Evolutionary conservation across 2,329 filamentous ascomycete species (phyloP), one percentile per base, ranked within the genome.

Genomic region (Stagonosporopsis vannaccii): DNA sequence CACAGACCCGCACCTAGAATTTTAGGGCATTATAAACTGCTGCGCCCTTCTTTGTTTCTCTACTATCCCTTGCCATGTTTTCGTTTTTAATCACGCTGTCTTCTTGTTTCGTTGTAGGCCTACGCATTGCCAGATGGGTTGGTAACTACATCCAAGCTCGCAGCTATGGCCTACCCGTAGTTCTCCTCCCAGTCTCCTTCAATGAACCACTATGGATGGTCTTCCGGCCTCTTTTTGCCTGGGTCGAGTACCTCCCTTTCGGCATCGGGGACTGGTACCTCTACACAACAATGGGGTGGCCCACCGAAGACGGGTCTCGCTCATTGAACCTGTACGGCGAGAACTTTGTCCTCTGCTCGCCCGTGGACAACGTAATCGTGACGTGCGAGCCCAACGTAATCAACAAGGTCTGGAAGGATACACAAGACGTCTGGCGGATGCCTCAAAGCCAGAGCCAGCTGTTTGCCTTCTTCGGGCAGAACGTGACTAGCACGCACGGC

Each of bases 251-350:
- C 11, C 39, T 70, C 0, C 63, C 67, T 6, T 64, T 68, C 22
- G 50, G 52, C 26, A 52, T 64, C 2, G 63, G 63, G 4, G 23
- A 56, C 17, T 70, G 66, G 60, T 63, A 62, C 23, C 45, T 68
- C 2, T 68, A 67, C 56, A 63, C 52, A 11, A 56, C 58, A 12
- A 58, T 67, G 44, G 69, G 67, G n/a, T 71, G 67, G 68, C 60
- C 63, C 6, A 60, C 51, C 6, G 60, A 62, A 20, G 63, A 70
- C 35, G 51, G 53, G 7, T 51, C 62, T 32, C 50, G 48, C 4
- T 61, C 61, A 0, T 17, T 62, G n/a, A 11, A 32, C 1, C 50
- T 58, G 2, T 51, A 67, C 13, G 65, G 68, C 17, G 67, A 71
- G 32, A 68, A 61, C 22, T 66, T 68, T 37, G 44, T 71, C 6